Percentiles rank a stretch among this genome's conserved stretches.
Evolutionary conservation across 2,329 filamentous ascomycete species (phyloP).

Genomic region (Fusarium sp.): DNA sequence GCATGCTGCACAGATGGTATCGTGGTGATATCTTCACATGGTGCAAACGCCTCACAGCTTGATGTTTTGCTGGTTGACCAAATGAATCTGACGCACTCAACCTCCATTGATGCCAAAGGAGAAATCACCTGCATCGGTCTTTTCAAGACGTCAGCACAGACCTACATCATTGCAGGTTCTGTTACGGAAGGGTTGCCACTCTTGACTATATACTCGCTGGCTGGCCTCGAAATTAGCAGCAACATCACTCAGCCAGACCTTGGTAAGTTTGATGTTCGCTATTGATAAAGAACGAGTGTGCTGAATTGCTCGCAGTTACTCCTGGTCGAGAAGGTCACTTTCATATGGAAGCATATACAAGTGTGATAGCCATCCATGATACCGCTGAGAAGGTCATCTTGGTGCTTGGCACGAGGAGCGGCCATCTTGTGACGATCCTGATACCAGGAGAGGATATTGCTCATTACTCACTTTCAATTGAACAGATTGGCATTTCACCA

Average conservation of each 20-base stretch:
- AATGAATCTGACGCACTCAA: conserved; percentile 42
- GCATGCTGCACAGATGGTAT: conserved; percentile 52
- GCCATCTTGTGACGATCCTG: conserved; percentile 58
- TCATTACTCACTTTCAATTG: conserved; percentile 41
- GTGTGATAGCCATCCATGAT: conserved; percentile 51
- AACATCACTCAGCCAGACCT: conserved; percentile 11
- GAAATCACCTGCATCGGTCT: conserved; percentile 62
- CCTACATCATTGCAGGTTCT: conserved; percentile 49
- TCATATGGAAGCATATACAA: conserved; percentile 57
- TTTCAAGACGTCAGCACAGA: conserved; percentile 39
- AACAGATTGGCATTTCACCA: conserved; percentile 51
- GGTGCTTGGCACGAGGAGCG: conserved; percentile 61
- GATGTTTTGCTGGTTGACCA: conserved; percentile 52
- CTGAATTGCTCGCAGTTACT: conserved; percentile 14
- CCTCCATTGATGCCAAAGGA: conserved; percentile 51
- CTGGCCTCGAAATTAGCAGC: conserved; percentile 37
- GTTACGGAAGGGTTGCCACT: conserved; percentile 46
- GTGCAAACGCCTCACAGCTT: conserved; percentile 49
- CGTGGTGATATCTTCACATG: conserved; percentile 56
- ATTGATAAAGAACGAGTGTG: not conserved
- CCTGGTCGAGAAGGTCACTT: not conserved
- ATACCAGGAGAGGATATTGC: conserved; percentile 32
- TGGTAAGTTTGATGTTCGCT: conserved; percentile 18
- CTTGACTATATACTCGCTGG: conserved; percentile 46
- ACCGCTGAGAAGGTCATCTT: conserved; percentile 45